Base-by-base conservation (phyloP, 2,329 filamentous ascomycete species). In the Trichophaea hybrida region DNA sequence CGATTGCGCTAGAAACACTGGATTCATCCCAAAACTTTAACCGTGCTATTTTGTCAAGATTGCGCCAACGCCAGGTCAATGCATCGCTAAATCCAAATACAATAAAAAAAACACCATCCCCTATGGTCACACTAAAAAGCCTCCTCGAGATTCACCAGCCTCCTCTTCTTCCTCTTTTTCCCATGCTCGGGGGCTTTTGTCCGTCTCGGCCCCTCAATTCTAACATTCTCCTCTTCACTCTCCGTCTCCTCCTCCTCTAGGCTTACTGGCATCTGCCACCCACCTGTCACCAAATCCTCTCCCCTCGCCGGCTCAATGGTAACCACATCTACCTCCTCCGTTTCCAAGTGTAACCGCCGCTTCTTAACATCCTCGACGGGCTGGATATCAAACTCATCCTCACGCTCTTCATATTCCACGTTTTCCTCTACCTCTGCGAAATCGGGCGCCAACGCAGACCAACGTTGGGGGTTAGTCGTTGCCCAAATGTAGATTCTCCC, bases 401-500 rank as follows among this genome's bases (percentile, higher is more conserved):
- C 93, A 59, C 82, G 81, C 72, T 98, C 93, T 46, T 94, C 81
- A 70, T 98, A 98, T 71, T 97, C 88, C 24, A 95, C 89, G 68
- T 98, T 98, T 73, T 98, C 93, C 73, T 98, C 93, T 12, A 98
- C 89, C 72, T 98, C 93, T 44, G 84, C 86, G 72, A 98, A 98
- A 73, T 98, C 94, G 0, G 93, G 93, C 5, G 94, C 94, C 34
- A 98, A 78, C 1, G 93, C 91, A 13, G 90, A 96, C 94, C 93
- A 98, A 68, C 93, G 86, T 70, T 98, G 94, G 7, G 93, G 91
- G 58, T 88, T 93, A 44, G 91, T 83, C 58, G 96, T 93, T 4
- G 88, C 91, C 93, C 93, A 98, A 37, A 95, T 86, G 74, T 94
- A 95, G 70, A 98, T 88, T 58, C 87, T 82, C 5, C 93, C 93